Evolutionary conservation across 805 yeast species (phyloP).

Genomic region (Kazachstania martiniae): DNA sequence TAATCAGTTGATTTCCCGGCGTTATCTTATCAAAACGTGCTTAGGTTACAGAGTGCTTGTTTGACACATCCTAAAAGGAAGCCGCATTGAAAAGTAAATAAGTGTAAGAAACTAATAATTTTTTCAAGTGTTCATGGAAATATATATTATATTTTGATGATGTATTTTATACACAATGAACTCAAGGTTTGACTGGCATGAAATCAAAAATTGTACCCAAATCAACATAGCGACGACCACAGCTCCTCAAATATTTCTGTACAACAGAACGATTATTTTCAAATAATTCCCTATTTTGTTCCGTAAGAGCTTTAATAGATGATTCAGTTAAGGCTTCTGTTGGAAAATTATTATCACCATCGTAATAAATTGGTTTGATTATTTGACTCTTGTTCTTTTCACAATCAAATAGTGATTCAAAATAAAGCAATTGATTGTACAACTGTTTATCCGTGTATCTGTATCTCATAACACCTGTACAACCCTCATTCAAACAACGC

Average conservation of each 20-base stretch:
- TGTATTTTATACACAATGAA: too few relatives aligned
- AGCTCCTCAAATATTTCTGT: conserved; percentile 60
- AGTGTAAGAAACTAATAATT: too few relatives aligned
- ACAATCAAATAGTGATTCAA: conserved; percentile 68
- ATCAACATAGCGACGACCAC: conserved; percentile 85
- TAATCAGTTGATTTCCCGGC: too few relatives aligned
- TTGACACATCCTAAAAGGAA: too few relatives aligned
- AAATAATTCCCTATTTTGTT: conserved; percentile 62
- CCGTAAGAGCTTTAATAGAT: conserved; percentile 62
- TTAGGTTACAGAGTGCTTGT: too few relatives aligned
- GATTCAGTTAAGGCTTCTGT: conserved; percentile 30
- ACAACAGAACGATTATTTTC: conserved; percentile 45
- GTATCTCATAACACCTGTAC: conserved; percentile 73
- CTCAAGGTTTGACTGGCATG: conserved; percentile 27
- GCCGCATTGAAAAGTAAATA: too few relatives aligned
- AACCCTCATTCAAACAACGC: conserved; percentile 52
- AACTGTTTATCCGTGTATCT: conserved; percentile 68
- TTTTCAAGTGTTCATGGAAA: too few relatives aligned
- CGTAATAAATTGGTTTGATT: conserved; percentile 43
- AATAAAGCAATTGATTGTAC: conserved; percentile 77
- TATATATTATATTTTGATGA: too few relatives aligned
- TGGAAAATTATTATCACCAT: conserved; percentile 28
- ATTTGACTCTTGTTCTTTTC: conserved; percentile 55
- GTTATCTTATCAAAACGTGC: too few relatives aligned
- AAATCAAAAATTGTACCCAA: conserved; percentile 70